Percentiles rank a stretch among this genome's conserved stretches.
These are phyloP conservation scores for Pestalotiopsis fici DNA, from an alignment of 2,329 filamentous ascomycete species.

Conservation along the genomic window DNA sequence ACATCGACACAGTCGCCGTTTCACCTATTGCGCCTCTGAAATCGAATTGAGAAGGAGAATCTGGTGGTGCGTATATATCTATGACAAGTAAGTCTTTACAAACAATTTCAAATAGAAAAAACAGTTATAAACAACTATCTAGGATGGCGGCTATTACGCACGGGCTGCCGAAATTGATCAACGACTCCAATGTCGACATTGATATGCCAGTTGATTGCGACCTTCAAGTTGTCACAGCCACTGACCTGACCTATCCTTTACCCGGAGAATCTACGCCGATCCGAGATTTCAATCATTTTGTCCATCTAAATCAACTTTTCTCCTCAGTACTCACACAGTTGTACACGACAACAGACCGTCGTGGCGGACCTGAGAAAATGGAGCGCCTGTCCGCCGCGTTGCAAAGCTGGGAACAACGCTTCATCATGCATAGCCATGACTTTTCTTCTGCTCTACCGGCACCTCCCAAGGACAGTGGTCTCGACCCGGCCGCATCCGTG, in stretches of 20 bases:
- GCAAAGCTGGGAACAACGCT: not conserved
- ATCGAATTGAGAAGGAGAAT: slow-evolving; percentile 1
- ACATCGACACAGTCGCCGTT: slow-evolving; percentile 4
- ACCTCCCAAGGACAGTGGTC: not conserved
- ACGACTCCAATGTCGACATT: slow-evolving; percentile 4
- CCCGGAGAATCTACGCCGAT: slow-evolving; percentile 4
- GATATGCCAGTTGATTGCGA: slow-evolving; percentile 5
- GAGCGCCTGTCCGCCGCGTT: not conserved
- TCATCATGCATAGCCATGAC: not conserved
- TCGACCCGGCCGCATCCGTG: not conserved
- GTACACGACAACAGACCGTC: slow-evolving; percentile 10
- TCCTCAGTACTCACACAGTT: slow-evolving; percentile 1
- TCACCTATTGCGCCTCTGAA: not conserved
- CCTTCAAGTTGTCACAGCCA: not conserved
- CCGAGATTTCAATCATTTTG: not conserved
- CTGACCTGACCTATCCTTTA: not conserved
- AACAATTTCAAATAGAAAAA: no score
- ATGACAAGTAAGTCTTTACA: not conserved
- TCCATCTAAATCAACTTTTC: not conserved
- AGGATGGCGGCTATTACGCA: not conserved
- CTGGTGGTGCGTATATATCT: slow-evolving; percentile 7
- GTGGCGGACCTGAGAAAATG: not conserved
- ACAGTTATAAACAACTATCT: not conserved
- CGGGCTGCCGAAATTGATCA: slow-evolving; percentile 2
- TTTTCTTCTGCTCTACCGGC: not conserved